A percentile compares a stretch with the other conserved stretches of the same genome.
Conservation (phyloP, 176 grass and related monocot species). For the Tuctoria greenei region DNA sequence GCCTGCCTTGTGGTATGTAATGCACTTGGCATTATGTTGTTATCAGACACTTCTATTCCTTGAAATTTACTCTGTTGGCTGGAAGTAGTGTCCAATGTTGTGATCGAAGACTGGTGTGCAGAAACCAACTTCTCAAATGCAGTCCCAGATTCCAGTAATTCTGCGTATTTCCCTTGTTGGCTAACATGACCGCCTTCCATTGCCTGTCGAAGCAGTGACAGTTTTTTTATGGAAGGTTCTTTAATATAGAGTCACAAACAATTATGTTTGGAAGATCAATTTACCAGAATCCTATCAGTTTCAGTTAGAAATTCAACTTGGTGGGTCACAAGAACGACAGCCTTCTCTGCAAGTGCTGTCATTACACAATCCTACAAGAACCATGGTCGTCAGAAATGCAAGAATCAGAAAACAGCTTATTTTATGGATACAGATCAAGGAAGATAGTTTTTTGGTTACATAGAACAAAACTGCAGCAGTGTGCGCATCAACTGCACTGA, state of each 20-base stretch:
- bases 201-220: slow-evolving; percentile 49
- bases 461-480: slow-evolving; percentile 83
- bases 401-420: background rate
- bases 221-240: background rate
- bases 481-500: slow-evolving; percentile 90
- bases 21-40: slow-evolving; percentile 16
- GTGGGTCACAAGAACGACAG: slow-evolving; percentile 88
- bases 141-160: slow-evolving; percentile 66
- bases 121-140: slow-evolving; percentile 83
- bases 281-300: slow-evolving; percentile 74
- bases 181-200: slow-evolving; percentile 70
- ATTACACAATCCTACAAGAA: slow-evolving; percentile 87
- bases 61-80: slow-evolving; percentile 34
- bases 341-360: slow-evolving; percentile 80
- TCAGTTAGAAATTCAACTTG: slow-evolving; percentile 85
- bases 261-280: background rate
- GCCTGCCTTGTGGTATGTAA: slow-evolving; percentile 37
- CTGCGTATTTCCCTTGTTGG: slow-evolving; percentile 67
- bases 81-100: slow-evolving; percentile 49
- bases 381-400: background rate
- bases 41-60: slow-evolving; percentile 18
- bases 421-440: background rate
- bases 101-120: slow-evolving; percentile 74
- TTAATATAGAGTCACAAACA: background rate
- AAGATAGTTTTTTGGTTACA: slow-evolving; percentile 44